Evolutionary conservation across 805 yeast species (phyloP), one percentile per base, ranked within the genome.

Genomic region (Candida yuanshanica): DNA sequence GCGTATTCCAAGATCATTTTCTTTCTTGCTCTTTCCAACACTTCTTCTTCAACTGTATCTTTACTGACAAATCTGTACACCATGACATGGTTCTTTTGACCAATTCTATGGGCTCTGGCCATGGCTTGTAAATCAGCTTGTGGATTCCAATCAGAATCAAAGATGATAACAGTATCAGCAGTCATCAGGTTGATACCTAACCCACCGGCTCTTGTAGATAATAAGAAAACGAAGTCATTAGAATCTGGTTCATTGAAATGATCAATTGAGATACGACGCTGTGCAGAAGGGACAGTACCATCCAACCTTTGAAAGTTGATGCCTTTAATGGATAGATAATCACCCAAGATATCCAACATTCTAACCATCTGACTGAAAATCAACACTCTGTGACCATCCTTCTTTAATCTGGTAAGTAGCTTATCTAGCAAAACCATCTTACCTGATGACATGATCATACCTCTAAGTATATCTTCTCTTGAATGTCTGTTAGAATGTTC

Each of bases 31-130:
- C 97, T 77, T 64, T 93, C 99, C 51, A 93, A 69, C 45, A 93
- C 95, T 60, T 93, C 96, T 63, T 93, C 99, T 63, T 93, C 99
- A 12, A 93, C 96, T 0, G 99, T 93, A 56, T 93, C 99, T 56
- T 93, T 93, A 44, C 96, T 83, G n/a, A 93, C 98, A 67, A 93
- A 86, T 59, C 99, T 72, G 60, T 93, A 93, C 14, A 93, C 98
- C 80, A 88, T 87, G 27, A 93, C 99, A 64, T 93, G 99, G 55
- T 87, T 89, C 64, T 90, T 93, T 63, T 93, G 99, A n/a, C 99
- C 99, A 60, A 93, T 93, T 70, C 99, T 81, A 66, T 93, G 99
- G 3, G 99, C 99, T 65, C 99, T 80, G 0, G 99, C 99, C 99
- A 93, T 93, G 1, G 99, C 99, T 65, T 93, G 99, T 55, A 93